Percentiles rank a stretch among this genome's conserved stretches.
phyloP scores from a whole-genome alignment of 2,329 filamentous ascomycete genomes.

The Ramularia endophylla region DNA sequence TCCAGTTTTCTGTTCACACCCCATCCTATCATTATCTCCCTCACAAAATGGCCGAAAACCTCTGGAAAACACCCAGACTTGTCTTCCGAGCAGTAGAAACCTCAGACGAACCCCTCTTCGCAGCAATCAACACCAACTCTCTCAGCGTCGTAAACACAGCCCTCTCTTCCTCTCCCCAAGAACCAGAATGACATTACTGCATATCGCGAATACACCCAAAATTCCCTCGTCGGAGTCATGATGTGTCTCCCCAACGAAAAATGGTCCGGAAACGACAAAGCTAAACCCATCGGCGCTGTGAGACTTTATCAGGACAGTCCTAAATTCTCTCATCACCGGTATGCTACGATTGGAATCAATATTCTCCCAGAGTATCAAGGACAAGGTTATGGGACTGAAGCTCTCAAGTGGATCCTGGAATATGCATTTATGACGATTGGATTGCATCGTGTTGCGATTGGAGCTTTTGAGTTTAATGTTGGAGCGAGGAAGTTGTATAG shows the following conservation, averaged over 20 bases:
- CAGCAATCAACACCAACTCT: not conserved
- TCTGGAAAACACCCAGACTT: not conserved
- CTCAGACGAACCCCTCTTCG: not conserved
- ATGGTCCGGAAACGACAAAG: constrained; percentile 6
- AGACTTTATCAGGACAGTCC: constrained; percentile 21
- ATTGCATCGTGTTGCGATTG: constrained; percentile 41
- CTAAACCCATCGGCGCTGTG: constrained; percentile 31
- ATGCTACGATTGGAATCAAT: constrained; percentile 36
- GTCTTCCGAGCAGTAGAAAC: not conserved
- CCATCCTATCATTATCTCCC: too few species aligned
- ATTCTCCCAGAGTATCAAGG: constrained; percentile 34
- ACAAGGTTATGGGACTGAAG: constrained; percentile 43
- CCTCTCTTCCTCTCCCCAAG: not conserved
- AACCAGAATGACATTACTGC: not conserved
- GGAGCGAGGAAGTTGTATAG: constrained; percentile 41
- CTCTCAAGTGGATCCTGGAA: constrained; percentile 43
- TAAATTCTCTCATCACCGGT: constrained; percentile 36
- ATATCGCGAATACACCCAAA: constrained; percentile 10
- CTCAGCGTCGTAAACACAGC: not conserved
- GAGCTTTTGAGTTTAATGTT: constrained; percentile 40
- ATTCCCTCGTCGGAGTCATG: constrained; percentile 33
- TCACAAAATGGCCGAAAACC: not conserved
- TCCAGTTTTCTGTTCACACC: too few species aligned
- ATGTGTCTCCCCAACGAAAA: constrained; percentile 30
- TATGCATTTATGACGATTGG: constrained; percentile 44